A percentile compares a stretch with the other conserved stretches of the same genome.
These are phyloP conservation scores for Boeremia exigua DNA, from an alignment of 2,329 filamentous ascomycete genomes.

Conservation along the genomic window DNA sequence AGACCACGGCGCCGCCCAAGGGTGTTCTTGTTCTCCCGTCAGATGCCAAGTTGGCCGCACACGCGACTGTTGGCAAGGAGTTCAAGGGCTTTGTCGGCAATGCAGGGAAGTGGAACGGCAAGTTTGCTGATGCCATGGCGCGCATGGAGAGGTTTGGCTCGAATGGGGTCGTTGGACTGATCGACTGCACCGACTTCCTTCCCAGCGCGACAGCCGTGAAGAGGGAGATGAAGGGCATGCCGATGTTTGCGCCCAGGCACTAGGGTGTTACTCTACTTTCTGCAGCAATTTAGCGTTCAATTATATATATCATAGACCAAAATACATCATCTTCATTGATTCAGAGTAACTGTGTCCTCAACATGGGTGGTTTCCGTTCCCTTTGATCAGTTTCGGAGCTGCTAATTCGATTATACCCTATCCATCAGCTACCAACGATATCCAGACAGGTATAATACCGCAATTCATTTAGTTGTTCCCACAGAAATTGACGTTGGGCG, in stretches of 20 bases:
- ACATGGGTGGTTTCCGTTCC: no score
- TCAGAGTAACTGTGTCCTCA: no score
- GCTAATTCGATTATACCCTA: no score
- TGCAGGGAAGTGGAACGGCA: constrained; percentile 43
- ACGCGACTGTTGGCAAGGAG: constrained; percentile 39
- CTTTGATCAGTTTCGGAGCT: no score
- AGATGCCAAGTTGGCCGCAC: constrained; percentile 39
- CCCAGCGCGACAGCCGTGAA: constrained; percentile 24
- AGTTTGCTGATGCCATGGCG: constrained; percentile 38
- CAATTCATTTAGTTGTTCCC: no score
- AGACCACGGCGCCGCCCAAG: constrained; percentile 30
- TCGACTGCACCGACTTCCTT: constrained; percentile 30
- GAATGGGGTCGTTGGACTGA: constrained; percentile 16
- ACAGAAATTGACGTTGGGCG: no score
- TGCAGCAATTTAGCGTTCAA: no score
- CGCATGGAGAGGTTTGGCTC: constrained; percentile 30
- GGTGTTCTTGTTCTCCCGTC: constrained; percentile 38
- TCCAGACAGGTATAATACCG: no score
- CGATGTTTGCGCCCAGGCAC: constrained; percentile 11
- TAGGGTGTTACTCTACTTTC: neutral
- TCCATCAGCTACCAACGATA: no score
- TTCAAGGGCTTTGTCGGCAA: constrained; percentile 45
- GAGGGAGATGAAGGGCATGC: constrained; percentile 23
- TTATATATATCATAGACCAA: no score
- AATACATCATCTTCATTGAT: no score